Conservation (phyloP, 192 early-diverging fungal genomes). For the Coemansia aciculifera region DNA sequence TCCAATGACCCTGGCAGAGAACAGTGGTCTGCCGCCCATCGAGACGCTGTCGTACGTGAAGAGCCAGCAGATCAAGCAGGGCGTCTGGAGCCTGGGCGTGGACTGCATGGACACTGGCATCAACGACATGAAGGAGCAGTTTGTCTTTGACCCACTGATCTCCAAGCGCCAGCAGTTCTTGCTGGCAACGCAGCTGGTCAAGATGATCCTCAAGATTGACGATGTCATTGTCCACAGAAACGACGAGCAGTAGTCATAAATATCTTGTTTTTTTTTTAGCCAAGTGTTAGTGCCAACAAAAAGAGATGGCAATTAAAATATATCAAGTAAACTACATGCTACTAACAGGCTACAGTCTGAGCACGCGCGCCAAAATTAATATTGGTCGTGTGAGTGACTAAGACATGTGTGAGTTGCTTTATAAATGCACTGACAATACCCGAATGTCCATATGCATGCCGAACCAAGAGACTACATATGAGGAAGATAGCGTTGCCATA, state of each 20-base stretch:
- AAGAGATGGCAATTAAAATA: not conserved
- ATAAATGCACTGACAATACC: not conserved
- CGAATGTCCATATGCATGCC: not conserved
- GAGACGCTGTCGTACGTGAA: conserved; percentile 96
- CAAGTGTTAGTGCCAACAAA: not conserved
- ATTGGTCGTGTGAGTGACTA: not conserved
- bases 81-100: conserved; percentile 87
- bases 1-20: conserved; percentile 91
- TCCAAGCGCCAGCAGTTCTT: conserved; percentile 99
- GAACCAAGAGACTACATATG: not conserved
- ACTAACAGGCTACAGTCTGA: not conserved
- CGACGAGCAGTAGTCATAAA: conserved; percentile 25
- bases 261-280: not conserved
- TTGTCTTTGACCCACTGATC: conserved; percentile 98
- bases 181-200: conserved; percentile 97
- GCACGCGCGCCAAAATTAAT: not conserved
- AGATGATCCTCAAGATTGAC: conserved; percentile 98
- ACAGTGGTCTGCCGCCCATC: conserved; percentile 95
- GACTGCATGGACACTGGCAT: conserved; percentile 93
- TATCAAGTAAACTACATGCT: not conserved
- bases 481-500: not conserved
- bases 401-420: not conserved
- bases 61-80: conserved; percentile 85
- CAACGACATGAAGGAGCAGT: conserved; percentile 97
- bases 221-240: conserved; percentile 69